Percentiles rank a stretch among this genome's conserved stretches.
Conservation (phyloP, 2,329 filamentous ascomycete species). For the Exophiala xenobiotica region DNA sequence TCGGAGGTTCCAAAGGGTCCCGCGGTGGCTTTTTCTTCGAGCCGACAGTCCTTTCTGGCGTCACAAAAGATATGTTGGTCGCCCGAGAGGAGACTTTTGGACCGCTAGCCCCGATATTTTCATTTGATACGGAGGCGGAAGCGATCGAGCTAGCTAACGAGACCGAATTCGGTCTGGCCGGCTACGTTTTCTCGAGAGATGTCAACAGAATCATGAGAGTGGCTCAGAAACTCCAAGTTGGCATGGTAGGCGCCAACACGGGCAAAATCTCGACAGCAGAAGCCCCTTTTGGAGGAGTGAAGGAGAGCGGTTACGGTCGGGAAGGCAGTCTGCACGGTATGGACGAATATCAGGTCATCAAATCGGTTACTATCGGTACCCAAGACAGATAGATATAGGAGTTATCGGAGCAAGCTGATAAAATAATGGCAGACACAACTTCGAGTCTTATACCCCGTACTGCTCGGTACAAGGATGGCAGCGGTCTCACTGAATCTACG, state of each 20-base stretch:
- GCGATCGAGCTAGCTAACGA: conserved; percentile 35
- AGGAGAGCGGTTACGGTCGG: conserved; percentile 34
- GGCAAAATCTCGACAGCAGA: conserved; percentile 51
- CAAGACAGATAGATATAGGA: neutral
- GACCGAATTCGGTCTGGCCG: conserved; percentile 36
- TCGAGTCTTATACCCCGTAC: too few species aligned
- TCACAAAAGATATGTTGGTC: conserved; percentile 19
- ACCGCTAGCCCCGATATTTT: conserved; percentile 60
- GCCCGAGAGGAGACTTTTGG: conserved; percentile 37
- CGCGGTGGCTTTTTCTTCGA: conserved; percentile 37
- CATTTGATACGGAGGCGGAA: conserved; percentile 38
- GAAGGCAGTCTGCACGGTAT: conserved; percentile 48
- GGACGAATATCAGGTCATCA: conserved; percentile 72
- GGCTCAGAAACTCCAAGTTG: conserved; percentile 70
- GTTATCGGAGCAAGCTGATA: too few species aligned
- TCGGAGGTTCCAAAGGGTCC: conserved; percentile 52
- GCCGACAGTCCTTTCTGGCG: conserved; percentile 23
- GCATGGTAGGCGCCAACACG: conserved; percentile 71
- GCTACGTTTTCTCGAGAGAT: conserved; percentile 48
- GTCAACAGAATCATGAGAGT: conserved; percentile 52
- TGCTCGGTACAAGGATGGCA: too few species aligned
- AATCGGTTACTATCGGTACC: conserved; percentile 64
- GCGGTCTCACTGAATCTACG: too few species aligned
- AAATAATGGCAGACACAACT: too few species aligned
- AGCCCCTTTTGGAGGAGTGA: conserved; percentile 36